A percentile compares a stretch with the other conserved stretches of the same genome.
phyloP scores from a whole-genome alignment of 257 asterid species.

The Solanum habrochaites region DNA sequence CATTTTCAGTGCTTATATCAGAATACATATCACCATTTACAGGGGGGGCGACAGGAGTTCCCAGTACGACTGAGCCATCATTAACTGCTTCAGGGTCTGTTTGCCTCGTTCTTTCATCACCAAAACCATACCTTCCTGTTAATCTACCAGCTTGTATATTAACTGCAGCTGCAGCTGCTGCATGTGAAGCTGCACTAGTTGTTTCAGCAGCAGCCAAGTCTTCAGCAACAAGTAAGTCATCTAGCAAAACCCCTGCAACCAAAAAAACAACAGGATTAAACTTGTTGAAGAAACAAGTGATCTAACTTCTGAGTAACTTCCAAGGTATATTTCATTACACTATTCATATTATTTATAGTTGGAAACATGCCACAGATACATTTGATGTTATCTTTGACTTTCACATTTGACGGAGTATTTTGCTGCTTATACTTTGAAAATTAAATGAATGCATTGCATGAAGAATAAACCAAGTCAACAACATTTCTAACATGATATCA shows the following conservation, averaged over 20 bases:
- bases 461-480: not conserved
- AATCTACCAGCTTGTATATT: constrained; percentile 52
- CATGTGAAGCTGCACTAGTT: constrained; percentile 93
- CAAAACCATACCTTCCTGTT: constrained; percentile 54
- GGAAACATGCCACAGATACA: not conserved
- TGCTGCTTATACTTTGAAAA: not conserved
- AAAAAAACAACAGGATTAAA: not conserved
- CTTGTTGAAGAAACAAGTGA: not conserved
- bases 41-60: constrained; percentile 89
- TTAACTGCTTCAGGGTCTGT: constrained; percentile 33
- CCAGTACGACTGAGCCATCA: constrained; percentile 92
- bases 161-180: constrained; percentile 81
- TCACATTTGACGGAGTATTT: not conserved
- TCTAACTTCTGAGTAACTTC: not conserved
- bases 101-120: constrained; percentile 55
- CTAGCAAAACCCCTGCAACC: constrained; percentile 73
- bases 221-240: constrained; percentile 97
- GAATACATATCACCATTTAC: constrained; percentile 82
- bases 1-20: constrained; percentile 91
- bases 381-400: not conserved
- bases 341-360: not conserved
- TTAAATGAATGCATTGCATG: not conserved
- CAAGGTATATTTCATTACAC: not conserved
- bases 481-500: not conserved
- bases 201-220: constrained; percentile 98